Evolutionary conservation across 768 basidiomycete genomes (phyloP), one percentile per base, ranked within the genome.

Genomic region (Agaricus blazei): DNA sequence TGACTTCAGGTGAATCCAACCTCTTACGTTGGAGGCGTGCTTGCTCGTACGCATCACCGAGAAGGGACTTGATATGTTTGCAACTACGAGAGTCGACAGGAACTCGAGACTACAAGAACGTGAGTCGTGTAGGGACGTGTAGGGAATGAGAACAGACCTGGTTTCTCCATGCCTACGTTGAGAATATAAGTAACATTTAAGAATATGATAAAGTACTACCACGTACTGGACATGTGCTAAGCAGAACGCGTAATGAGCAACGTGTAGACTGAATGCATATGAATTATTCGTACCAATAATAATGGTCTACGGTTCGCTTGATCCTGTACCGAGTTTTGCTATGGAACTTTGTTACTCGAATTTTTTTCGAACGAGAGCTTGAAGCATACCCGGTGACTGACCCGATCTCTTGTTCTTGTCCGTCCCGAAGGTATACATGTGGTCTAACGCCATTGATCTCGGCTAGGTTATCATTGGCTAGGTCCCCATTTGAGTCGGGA

Each of bases 391-490:
- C 72, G 3, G 71, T 66, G 53, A 65, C 64, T 0, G 79, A 80
- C 44, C 66, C 73, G 19, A 78, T 74, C 54, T 79, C 76, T 28
- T 65, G 67, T 56, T 78, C 75, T 41, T 79, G 76, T 6, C 80
- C 81, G 52, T 81, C 80, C 28, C 59, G 62, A 3, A 82, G 61
- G 48, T 68, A 52, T 8, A 78, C 72, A 29, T 75, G 76, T 34
- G 81, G 81, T 61, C 76, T 76, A 52, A 80, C 65, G 12, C 81
- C 80, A 58, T 76, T 70, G 49, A 82, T 81, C 26, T 59, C 53
- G 15, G 53, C 48, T 15, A 54, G 34, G 12, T 52, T 29, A n/a
- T 59, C 48, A 44, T 40, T 15, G 14, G 14, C 19, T 28, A 46
- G 52, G 9, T 9, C 57, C 26, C 48, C 23, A 19, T 41, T 52